Percentiles rank a stretch among this genome's conserved stretches.
Conservation (phyloP, 2,329 filamentous ascomycete genomes). For the Exophiala sp. region DNA sequence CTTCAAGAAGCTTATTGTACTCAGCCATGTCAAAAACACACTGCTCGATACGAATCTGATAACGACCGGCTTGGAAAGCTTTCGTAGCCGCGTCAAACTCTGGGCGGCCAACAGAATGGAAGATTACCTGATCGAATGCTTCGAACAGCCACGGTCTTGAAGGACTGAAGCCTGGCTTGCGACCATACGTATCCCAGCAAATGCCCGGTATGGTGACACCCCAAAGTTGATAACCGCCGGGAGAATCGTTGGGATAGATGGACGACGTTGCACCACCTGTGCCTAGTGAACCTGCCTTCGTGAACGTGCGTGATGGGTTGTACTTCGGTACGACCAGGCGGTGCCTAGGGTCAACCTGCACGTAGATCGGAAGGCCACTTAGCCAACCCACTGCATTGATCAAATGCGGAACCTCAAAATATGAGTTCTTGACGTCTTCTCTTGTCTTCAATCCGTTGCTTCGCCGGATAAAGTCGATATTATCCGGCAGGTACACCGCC, state of each 20-base stretch:
- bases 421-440: slow-evolving; percentile 43
- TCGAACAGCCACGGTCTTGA: slow-evolving; percentile 52
- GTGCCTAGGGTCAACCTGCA: slow-evolving; percentile 53
- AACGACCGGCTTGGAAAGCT: slow-evolving; percentile 48
- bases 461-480: slow-evolving; percentile 54
- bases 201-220: slow-evolving; percentile 51
- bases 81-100: slow-evolving; percentile 47
- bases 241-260: slow-evolving; percentile 54
- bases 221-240: slow-evolving; percentile 54
- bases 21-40: slow-evolving; percentile 52
- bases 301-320: slow-evolving; percentile 55
- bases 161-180: slow-evolving; percentile 46
- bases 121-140: slow-evolving; percentile 55
- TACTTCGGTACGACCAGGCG: slow-evolving; percentile 53
- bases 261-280: slow-evolving; percentile 54
- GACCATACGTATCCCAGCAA: slow-evolving; percentile 49
- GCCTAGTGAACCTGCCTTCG: slow-evolving; percentile 52
- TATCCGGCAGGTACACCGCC: slow-evolving; percentile 60
- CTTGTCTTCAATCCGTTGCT: slow-evolving; percentile 50
- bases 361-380: slow-evolving; percentile 48
- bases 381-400: slow-evolving; percentile 53
- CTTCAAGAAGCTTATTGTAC: slow-evolving; percentile 48
- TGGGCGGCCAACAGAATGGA: slow-evolving; percentile 49
- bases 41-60: slow-evolving; percentile 49
- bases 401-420: slow-evolving; percentile 40